phyloP scores from a whole-genome alignment of 495 filamentous ascomycete genomes.

The Aspergillus bridgeri region DNA sequence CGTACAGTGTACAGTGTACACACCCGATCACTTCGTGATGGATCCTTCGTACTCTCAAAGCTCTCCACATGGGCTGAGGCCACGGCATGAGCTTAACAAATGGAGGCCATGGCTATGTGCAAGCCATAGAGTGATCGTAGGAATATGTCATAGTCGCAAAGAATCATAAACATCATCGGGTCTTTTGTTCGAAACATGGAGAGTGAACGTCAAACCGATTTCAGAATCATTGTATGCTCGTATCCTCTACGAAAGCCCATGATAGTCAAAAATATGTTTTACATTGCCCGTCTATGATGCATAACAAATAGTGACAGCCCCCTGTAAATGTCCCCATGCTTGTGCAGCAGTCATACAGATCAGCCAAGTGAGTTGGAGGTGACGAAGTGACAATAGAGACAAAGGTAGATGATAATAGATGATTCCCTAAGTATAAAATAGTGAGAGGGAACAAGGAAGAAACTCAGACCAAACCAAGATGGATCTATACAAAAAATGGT shows the following conservation, averaged over 20 bases:
- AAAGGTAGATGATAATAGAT: constrained; percentile 30
- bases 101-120: neutral
- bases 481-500: constrained; percentile 48
- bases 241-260: neutral
- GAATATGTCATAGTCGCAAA: no score
- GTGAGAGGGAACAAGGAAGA: constrained; percentile 13
- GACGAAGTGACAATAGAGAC: constrained; percentile 27
- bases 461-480: constrained; percentile 28
- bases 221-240: neutral
- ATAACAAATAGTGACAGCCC: constrained; percentile 35
- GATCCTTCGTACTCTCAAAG: neutral
- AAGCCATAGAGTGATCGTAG: neutral
- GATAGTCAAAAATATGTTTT: constrained; percentile 37
- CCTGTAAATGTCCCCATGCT: constrained; percentile 32
- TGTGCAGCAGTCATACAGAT: constrained; percentile 22
- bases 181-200: neutral
- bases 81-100: neutral
- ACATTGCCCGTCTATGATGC: constrained; percentile 49
- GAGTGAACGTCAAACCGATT: no score
- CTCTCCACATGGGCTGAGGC: neutral
- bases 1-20: neutral
- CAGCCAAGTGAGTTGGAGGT: constrained; percentile 25
- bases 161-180: no score
- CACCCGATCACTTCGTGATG: neutral
- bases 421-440: constrained; percentile 28